Conservation (phyloP, 1,139 yeast species). For the Blastobotrys indianensis region DNA sequence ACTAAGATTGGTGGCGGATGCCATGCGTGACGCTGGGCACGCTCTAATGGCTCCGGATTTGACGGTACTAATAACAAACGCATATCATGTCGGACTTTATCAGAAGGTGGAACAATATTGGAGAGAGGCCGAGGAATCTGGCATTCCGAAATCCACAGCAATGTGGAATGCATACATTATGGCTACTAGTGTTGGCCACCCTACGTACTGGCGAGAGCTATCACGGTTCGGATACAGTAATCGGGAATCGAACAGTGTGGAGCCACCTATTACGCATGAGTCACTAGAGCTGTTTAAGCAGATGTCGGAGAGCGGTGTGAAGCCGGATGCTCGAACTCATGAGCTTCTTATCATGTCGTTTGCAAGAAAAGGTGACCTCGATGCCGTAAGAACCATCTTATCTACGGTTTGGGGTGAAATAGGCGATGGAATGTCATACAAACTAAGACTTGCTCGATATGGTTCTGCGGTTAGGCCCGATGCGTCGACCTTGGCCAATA, state of each 20-base stretch:
- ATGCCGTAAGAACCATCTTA: constrained; percentile 21
- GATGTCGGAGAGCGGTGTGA: constrained; percentile 28
- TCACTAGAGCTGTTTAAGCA: constrained; percentile 25
- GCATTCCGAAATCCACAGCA: constrained; percentile 19
- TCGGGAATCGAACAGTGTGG: constrained; percentile 7
- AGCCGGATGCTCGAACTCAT: constrained; percentile 29
- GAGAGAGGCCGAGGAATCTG: constrained; percentile 20
- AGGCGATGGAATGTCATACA: constrained; percentile 4
- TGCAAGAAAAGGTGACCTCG: constrained; percentile 26
- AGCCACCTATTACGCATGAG: constrained; percentile 21
- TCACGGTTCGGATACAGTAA: constrained; percentile 4
- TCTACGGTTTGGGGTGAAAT: constrained; percentile 29
- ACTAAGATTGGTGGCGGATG: constrained; percentile 9
- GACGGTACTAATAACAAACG: constrained; percentile 26
- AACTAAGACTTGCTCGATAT: constrained; percentile 6
- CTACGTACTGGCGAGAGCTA: constrained; percentile 25
- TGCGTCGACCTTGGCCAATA: constrained; percentile 26
- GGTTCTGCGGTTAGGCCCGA: constrained; percentile 25
- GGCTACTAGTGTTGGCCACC: constrained; percentile 31
- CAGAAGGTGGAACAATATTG: constrained; percentile 26
- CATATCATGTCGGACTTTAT: constrained; percentile 24
- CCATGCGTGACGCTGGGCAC: constrained; percentile 22
- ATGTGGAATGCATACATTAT: constrained; percentile 34
- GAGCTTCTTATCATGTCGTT: constrained; percentile 29
- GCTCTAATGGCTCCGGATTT: constrained; percentile 25